A percentile compares a stretch with the other conserved stretches of the same genome.
Evolutionary conservation across 106 monocot species (phyloP).

Genomic region (Cymbidium sinense): DNA sequence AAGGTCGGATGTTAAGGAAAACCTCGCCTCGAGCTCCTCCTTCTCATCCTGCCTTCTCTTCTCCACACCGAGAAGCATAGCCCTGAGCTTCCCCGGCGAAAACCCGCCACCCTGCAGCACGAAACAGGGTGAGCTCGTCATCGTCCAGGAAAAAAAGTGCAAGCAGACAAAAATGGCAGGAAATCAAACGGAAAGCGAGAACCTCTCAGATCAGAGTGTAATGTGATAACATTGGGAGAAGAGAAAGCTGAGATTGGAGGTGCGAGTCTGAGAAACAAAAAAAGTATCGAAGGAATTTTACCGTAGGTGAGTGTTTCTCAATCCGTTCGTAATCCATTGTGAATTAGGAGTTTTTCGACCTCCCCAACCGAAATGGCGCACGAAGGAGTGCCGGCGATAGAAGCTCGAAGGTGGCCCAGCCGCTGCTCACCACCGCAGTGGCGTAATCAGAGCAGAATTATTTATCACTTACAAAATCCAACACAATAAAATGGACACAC

Average conservation of each 20-base stretch:
- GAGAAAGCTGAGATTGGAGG: slow-evolving; percentile 13
- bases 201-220: neutral
- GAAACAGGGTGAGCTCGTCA: neutral
- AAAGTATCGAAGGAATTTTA: neutral
- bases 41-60: slow-evolving; percentile 32
- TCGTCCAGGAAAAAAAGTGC: neutral
- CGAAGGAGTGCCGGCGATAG: neutral
- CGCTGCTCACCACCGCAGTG: neutral
- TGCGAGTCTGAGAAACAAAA: neutral
- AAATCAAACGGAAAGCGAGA: neutral
- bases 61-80: slow-evolving; percentile 62
- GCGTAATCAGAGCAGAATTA: neutral
- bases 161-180: neutral
- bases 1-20: slow-evolving; percentile 28
- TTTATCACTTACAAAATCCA: neutral
- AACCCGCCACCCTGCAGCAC: slow-evolving; percentile 36
- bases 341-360: neutral
- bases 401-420: neutral
- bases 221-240: slow-evolving; percentile 1
- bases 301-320: slow-evolving; percentile 19
- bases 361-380: neutral
- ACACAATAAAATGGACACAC: neutral
- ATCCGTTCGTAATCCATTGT: slow-evolving; percentile 48
- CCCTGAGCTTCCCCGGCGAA: slow-evolving; percentile 54
- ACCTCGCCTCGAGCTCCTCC: slow-evolving; percentile 31